Conservation (phyloP, 129 eudicot genomes). For the Pseudognaphalium luteoalbum region DNA sequence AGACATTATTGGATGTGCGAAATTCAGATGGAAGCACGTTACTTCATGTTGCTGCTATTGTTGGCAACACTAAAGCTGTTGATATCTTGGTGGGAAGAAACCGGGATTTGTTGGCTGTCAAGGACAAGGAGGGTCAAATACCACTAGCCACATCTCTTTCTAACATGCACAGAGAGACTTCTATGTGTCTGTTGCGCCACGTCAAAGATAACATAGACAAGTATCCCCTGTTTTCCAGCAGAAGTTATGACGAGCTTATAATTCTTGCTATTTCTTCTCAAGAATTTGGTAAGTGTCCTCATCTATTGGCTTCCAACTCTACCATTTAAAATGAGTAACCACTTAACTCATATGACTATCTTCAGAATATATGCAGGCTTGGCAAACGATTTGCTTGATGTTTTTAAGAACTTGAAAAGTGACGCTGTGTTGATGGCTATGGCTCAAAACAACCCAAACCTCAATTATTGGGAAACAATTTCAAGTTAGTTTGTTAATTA, state of each 20-base stretch:
- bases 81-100: slow-evolving; percentile 2
- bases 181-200: background rate
- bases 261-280: slow-evolving; percentile 2
- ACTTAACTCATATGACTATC: background rate
- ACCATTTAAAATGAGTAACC: background rate
- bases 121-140: slow-evolving; percentile 4
- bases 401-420: background rate
- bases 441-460: background rate
- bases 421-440: background rate
- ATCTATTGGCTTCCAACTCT: background rate
- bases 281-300: slow-evolving; percentile 7
- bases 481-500: background rate
- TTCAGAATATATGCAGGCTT: background rate
- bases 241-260: background rate
- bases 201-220: background rate
- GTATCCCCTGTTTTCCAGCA: background rate
- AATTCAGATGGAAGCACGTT: slow-evolving; percentile 20
- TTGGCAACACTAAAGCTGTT: slow-evolving; percentile 21
- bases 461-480: background rate
- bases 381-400: background rate
- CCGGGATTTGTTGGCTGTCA: background rate
- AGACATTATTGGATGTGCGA: background rate
- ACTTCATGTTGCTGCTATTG: slow-evolving; percentile 30
- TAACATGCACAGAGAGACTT: background rate
- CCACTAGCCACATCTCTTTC: slow-evolving; percentile 15